Evolutionary conservation across 1,284 basidiomycete genomes (phyloP), one percentile per base, ranked within the genome.

Genomic region (Boletus sp.): DNA sequence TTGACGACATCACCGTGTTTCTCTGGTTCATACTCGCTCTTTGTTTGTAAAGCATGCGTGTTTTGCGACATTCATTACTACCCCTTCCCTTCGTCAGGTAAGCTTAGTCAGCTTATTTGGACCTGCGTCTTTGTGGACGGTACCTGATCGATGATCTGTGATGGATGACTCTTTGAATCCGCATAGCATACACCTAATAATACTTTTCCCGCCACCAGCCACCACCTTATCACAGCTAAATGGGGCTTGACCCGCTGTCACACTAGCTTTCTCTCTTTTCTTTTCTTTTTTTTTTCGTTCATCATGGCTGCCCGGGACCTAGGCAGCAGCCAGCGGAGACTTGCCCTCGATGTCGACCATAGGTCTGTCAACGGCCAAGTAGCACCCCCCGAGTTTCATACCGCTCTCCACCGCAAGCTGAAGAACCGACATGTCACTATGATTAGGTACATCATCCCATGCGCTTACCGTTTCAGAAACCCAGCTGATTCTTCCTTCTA

Each of bases 381-480:
- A 10, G 2, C 35, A 3, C 0, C 16, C 4, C 34, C 50, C 3
- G 30, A 20, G 5, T 25, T n/a, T 10, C 53, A 61, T 29, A 49
- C 42, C 2, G 3, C 33, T 12, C 62, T 63, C 38, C 44, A 54
- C 5, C 62, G 62, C 25, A 53, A 51, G 39, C 48, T 68, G 5
- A 61, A 66, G 44, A 67, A 61, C 44, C 65, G 65, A 6, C 66
- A 68, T 55, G 52, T 64, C 10, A 61, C 66, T 23, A 68, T 64
- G 66, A 67, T 64, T 14, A 67, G 65, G 66, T 53, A 34, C 2
- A 20, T 19, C n/a, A 1, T 9, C 13, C 6, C 36, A 14, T 3
- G 4, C 12, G 2, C 17, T 26, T 8, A 3, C 14, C 5, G 1
- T 13, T 23, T 13, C 33, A 12, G 1, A n/a, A n/a, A n/a, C 16